phyloP scores from a whole-genome alignment of 805 yeast species.

The Cyberlindnera americana region DNA sequence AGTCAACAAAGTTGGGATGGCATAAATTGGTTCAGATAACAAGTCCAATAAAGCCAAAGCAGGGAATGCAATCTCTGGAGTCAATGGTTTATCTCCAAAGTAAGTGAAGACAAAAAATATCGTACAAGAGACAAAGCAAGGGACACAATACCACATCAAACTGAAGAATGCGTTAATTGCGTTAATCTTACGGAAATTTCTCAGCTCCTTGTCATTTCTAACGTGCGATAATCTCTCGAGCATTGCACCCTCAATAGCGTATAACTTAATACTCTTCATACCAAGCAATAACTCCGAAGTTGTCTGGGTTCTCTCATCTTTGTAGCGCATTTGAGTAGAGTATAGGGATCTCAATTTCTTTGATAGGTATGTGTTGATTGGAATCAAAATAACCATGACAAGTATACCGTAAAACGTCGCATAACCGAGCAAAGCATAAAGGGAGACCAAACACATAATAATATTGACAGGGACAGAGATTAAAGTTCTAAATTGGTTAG shows the following conservation, averaged over 20 bases:
- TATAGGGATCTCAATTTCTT: constrained; percentile 42
- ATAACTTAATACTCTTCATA: constrained; percentile 62
- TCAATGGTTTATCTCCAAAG: constrained; percentile 44
- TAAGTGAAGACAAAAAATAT: constrained; percentile 54
- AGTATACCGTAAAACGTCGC: constrained; percentile 57
- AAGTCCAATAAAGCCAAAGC: constrained; percentile 58
- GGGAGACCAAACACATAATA: constrained; percentile 48
- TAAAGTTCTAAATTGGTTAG: constrained; percentile 50
- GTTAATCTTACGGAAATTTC: constrained; percentile 47
- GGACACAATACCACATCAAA: constrained; percentile 63
- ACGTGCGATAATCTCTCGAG: constrained; percentile 44
- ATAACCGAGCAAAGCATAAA: constrained; percentile 53
- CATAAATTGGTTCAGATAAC: constrained; percentile 54
- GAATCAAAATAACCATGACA: constrained; percentile 53
- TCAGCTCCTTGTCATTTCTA: constrained; percentile 57
- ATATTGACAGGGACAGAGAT: constrained; percentile 59
- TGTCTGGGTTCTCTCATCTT: constrained; percentile 55
- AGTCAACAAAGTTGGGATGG: constrained; percentile 55
- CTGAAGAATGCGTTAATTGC: constrained; percentile 41
- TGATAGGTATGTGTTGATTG: constrained; percentile 49
- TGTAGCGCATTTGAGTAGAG: constrained; percentile 56
- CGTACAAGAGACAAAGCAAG: constrained; percentile 59
- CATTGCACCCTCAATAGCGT: constrained; percentile 71
- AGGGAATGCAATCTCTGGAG: constrained; percentile 69
- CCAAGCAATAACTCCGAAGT: constrained; percentile 58